Percentiles rank a stretch among this genome's conserved stretches.
phyloP scores from a whole-genome alignment of 257 asterid species.

The Solanum virginianum region DNA sequence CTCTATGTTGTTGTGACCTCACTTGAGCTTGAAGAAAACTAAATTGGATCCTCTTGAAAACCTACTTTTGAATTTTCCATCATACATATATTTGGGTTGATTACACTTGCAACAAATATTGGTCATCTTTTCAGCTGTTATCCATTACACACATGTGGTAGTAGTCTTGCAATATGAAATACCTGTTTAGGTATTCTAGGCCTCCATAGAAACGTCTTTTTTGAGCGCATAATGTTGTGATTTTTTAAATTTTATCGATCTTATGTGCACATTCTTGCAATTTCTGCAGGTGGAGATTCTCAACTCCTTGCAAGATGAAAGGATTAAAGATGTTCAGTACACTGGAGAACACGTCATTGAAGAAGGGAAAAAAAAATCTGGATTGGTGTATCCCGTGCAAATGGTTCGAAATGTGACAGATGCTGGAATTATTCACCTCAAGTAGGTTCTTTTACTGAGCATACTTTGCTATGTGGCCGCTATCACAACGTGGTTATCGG shows the following conservation, averaged over 20 bases:
- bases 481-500: constrained; percentile 34
- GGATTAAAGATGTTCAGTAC: constrained; percentile 27
- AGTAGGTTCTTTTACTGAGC: constrained; percentile 59
- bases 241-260: neutral
- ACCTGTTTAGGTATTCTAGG: neutral
- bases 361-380: constrained; percentile 44
- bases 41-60: neutral
- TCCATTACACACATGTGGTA: neutral
- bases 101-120: neutral
- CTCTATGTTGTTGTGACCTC: constrained; percentile 2
- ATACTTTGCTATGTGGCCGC: constrained; percentile 70
- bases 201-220: neutral
- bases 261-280: neutral
- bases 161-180: neutral
- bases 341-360: constrained; percentile 47
- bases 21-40: neutral
- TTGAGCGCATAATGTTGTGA: neutral
- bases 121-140: neutral
- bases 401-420: constrained; percentile 81
- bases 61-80: neutral
- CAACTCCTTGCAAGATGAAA: constrained; percentile 27
- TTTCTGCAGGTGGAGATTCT: constrained; percentile 75
- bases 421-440: constrained; percentile 86
- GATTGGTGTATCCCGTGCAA: constrained; percentile 83
- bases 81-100: neutral